Conservation (phyloP, 2,329 filamentous ascomycete genomes). For the Plenodomus lindquistii region DNA sequence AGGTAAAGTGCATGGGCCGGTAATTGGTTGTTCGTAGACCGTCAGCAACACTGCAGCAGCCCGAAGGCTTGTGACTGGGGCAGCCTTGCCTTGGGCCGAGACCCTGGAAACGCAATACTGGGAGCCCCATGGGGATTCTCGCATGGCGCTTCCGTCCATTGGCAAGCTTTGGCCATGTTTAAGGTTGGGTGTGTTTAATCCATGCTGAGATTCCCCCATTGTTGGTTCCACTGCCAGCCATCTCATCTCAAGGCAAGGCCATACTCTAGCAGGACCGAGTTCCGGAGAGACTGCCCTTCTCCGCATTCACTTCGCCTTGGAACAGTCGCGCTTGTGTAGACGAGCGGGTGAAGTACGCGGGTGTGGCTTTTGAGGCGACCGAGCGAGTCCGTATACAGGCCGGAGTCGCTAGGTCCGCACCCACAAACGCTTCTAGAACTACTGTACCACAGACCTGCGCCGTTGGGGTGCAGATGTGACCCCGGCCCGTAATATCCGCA, state of each 20-base stretch:
- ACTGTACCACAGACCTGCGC: conserved; percentile 8
- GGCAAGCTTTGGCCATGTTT: background rate
- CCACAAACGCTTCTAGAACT: conserved; percentile 15
- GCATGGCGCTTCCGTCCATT: background rate
- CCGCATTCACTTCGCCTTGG: background rate
- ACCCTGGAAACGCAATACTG: conserved; percentile 7
- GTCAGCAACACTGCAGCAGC: background rate
- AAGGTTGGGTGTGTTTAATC: background rate
- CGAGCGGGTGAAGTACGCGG: background rate
- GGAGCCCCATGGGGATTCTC: conserved; percentile 9
- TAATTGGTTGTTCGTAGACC: background rate
- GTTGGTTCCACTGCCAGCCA: background rate
- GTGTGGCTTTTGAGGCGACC: conserved; percentile 6
- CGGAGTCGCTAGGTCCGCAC: conserved; percentile 9
- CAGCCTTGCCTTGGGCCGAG: conserved; percentile 8
- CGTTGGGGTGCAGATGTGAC: conserved; percentile 10
- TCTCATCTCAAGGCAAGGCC: background rate
- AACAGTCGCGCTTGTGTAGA: background rate
- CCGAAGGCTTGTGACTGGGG: conserved; percentile 3
- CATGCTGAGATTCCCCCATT: background rate
- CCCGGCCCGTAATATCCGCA: conserved; percentile 16
- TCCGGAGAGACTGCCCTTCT: background rate
- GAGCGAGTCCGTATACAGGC: conserved; percentile 5
- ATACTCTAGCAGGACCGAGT: background rate
- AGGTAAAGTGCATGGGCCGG: background rate